Base-by-base conservation (phyloP, 768 basidiomycete genomes). In the Lactarius vividus region DNA sequence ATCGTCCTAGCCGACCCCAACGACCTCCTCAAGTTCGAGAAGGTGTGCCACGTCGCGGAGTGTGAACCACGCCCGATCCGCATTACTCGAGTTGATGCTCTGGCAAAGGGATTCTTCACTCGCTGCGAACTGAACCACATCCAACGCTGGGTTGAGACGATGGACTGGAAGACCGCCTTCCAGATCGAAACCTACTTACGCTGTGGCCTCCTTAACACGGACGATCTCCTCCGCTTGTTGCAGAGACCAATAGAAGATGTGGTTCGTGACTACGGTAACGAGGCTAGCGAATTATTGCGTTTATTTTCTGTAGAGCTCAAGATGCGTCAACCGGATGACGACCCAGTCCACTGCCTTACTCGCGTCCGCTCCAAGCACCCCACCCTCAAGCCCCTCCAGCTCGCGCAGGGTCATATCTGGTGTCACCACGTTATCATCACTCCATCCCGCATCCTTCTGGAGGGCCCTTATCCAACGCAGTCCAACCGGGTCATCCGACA, bases 401-500 rank as follows among this genome's bases (percentile, higher is more conserved):
- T 62, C 3, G 72, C 78, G 18, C 58, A 73, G 16, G 79, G 82
- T 3, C 76, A 79, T n/a, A 87, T 91, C 71, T 78, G 79, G n/a
- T 92, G 89, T 69, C 85, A 85, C 56, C 89, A 91, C 69, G 84
- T 89, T 53, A 90, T 87, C 0, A 83, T 92, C 44, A 90, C 90
- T 0, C 92, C 92, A 0, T 90, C 88, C 10, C 82, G 88, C 26
- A 77, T 88, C 63, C 75, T 91, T 15, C 75, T 94, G 9, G 91
- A 92, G 76, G 92, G 92, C 0, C 92, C 92, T 2, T 88, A 85
- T 64, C 73, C 85, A 0, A 83, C 84, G 31, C 88, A 93, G 70
- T 90, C 91, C 6, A 96, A 96, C 66, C 84, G 90, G 1, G 84
- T 94, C 60, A 87, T 96, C 66, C 86, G 94, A 1, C 76, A 80